Evolutionary conservation across 2,329 filamentous ascomycete species (phyloP), one percentile per base, ranked within the genome.

Genomic region (Penicillium brasilianum): DNA sequence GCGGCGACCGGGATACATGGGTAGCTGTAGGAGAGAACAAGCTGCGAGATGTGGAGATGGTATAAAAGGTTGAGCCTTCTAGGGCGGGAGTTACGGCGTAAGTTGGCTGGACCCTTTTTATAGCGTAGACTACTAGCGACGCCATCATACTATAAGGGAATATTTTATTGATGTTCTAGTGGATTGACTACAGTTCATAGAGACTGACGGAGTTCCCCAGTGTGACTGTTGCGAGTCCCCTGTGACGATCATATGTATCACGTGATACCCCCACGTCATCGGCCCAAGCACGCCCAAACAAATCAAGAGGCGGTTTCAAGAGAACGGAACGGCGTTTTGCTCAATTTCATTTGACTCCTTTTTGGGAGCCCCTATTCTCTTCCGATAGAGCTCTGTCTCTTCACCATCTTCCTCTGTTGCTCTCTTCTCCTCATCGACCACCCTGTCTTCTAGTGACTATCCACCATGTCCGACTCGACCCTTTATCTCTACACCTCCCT

Each of bases 401-500:
- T 14, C 11, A 25, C 22, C 43, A 22, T 28, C 43, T 37, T 16
- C 32, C 8, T 34, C 32, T 10, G 4, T 13, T 34, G 10, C 37
- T 39, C 37, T 14, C 6, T n/a, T 5, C 14, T 16, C n/a, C 37
- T n/a, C 8, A n/a, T n/a, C 14, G 16, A 16, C 36, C 20, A 16
- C 0, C 4, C 32, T 16, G 8, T 7, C 36, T 28, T 4, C 18
- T 30, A 10, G 41, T 44, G 37, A 22, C 20, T 20, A 18, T 13
- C 18, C 64, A 71, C n/a, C 53, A 76, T 78, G 77, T 69, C 77
- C 50, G 78, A 80, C 62, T 86, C 89, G 52, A 83, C 89, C 30
- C 88, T 99, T 64, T 99, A 95, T 82, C 90, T 99, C 71, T 97
- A 96, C 81, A 98, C 95, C 62, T 98, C 94, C 56, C 85, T 99